phyloP scores from a whole-genome alignment of 371 early-diverging fungal species.

The Mortierella polycephala region DNA sequence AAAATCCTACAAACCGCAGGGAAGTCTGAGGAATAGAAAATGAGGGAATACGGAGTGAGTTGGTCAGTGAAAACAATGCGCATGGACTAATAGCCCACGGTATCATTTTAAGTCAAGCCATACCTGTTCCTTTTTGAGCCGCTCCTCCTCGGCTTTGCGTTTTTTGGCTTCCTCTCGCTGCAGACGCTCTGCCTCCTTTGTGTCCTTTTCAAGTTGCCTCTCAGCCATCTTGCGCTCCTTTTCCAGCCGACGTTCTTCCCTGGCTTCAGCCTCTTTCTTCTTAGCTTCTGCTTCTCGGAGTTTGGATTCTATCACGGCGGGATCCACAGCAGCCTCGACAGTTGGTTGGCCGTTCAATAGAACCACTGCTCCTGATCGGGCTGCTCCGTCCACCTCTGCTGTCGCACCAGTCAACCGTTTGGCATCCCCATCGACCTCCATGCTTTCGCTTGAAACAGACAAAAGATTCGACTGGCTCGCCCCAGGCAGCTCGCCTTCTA shows the following conservation, averaged over 20 bases:
- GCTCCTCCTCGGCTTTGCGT: slow-evolving; percentile 56
- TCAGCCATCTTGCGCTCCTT: slow-evolving; percentile 57
- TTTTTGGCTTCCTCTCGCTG: slow-evolving; percentile 57
- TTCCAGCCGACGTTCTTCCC: slow-evolving; percentile 48
- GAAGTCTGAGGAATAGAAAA: slow-evolving; percentile 15
- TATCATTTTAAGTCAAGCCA: neutral
- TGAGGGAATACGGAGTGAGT: neutral
- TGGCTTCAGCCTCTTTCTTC: slow-evolving; percentile 51
- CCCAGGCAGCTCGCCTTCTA: neutral
- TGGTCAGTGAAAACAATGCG: neutral
- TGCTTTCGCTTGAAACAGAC: slow-evolving; percentile 14
- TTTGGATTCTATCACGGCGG: slow-evolving; percentile 45
- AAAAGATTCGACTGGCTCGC: slow-evolving; percentile 11
- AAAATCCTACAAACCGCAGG: slow-evolving; percentile 46
- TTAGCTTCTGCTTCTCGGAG: slow-evolving; percentile 47
- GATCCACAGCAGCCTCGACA: slow-evolving; percentile 41
- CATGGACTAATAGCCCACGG: neutral
- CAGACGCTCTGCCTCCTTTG: slow-evolving; percentile 56
- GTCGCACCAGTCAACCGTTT: neutral
- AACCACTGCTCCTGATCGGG: neutral
- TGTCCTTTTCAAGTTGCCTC: slow-evolving; percentile 55
- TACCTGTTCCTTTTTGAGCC: slow-evolving; percentile 46
- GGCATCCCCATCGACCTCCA: slow-evolving; percentile 32
- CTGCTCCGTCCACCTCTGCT: slow-evolving; percentile 6
- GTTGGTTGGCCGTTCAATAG: slow-evolving; percentile 25